Conservation (phyloP, 2,329 filamentous ascomycete species). For the Neonectria ditissima region DNA sequence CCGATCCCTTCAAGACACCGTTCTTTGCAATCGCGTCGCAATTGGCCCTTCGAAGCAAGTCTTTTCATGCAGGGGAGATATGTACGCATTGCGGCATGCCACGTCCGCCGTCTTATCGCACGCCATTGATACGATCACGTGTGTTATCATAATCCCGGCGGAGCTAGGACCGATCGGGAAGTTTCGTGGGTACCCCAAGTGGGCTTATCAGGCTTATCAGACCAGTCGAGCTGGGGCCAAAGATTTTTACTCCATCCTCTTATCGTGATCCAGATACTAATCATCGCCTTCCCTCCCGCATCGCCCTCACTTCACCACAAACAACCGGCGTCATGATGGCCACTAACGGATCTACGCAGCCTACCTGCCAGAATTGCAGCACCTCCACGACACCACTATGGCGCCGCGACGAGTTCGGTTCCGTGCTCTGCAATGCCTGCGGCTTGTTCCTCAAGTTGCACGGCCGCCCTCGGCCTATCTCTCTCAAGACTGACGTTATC, state of each 20-base stretch:
- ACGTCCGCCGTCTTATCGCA: slow-evolving; percentile 37
- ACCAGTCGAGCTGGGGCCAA: slow-evolving; percentile 46
- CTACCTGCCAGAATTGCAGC: slow-evolving; percentile 94
- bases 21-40: slow-evolving; percentile 19
- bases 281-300: slow-evolving; percentile 47
- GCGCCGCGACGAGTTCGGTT: slow-evolving; percentile 95
- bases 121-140: slow-evolving; percentile 47
- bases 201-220: slow-evolving; percentile 54
- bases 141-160: slow-evolving; percentile 40
- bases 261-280: slow-evolving; percentile 55
- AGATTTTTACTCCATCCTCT: slow-evolving; percentile 52
- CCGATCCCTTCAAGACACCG: slow-evolving; percentile 21
- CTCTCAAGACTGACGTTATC: slow-evolving; percentile 98
- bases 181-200: slow-evolving; percentile 31
- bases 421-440: slow-evolving; percentile 98
- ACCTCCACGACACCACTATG: slow-evolving; percentile 97
- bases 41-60: slow-evolving; percentile 14
- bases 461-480: slow-evolving; percentile 91
- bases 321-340: slow-evolving; percentile 61
- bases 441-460: slow-evolving; percentile 98
- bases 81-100: slow-evolving; percentile 10
- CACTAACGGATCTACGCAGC: slow-evolving; percentile 78
- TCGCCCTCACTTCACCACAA: slow-evolving; percentile 46
- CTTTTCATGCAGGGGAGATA: slow-evolving; percentile 15
- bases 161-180: slow-evolving; percentile 38